phyloP scores from a whole-genome alignment of 2,329 filamentous ascomycete species.

The Aspergillus phoenicis region DNA sequence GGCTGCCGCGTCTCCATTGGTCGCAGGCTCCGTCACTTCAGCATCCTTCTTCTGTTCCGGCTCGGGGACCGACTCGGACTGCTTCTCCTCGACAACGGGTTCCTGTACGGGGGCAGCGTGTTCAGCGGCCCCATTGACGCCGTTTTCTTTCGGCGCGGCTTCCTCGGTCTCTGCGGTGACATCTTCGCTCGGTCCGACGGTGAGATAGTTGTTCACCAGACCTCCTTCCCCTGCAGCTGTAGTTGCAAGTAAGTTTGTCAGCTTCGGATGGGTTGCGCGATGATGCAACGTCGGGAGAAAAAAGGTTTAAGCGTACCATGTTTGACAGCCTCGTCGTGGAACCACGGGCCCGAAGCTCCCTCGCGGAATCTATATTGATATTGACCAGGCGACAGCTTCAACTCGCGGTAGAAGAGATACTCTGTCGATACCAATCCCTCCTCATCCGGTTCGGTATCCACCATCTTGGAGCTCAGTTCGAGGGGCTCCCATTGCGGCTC shows the following conservation, averaged over 20 bases:
- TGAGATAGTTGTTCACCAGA: conserved; percentile 25
- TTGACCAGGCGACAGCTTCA: conserved; percentile 24
- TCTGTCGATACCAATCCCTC: conserved; percentile 22
- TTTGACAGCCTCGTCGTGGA: conserved; percentile 30
- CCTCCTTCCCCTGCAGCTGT: conserved; percentile 30
- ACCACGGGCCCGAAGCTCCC: conserved; percentile 27
- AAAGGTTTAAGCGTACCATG: conserved; percentile 25
- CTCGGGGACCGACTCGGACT: conserved; percentile 12
- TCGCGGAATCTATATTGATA: conserved; percentile 33
- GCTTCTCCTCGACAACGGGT: conserved; percentile 12
- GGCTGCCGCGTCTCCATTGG: conserved; percentile 9
- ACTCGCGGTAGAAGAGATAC: conserved; percentile 26
- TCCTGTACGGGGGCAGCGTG: conserved; percentile 3
- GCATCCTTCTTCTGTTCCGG: conserved; percentile 10
- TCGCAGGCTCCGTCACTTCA: conserved; percentile 7
- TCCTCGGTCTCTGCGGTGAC: conserved; percentile 1
- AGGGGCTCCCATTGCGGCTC: conserved; percentile 32
- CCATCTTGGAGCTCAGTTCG: conserved; percentile 27
- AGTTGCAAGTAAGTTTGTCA: conserved; percentile 1
- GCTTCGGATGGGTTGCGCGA: background rate
- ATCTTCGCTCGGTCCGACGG: conserved; percentile 13
- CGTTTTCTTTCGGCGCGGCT: conserved; percentile 14
- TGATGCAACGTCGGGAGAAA: background rate
- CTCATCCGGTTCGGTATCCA: conserved; percentile 18
- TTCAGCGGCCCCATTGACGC: conserved; percentile 4